These are phyloP conservation scores for Phoenix dactylifera DNA, from an alignment of 176 grass and related monocot species.

Conservation along the genomic window DNA sequence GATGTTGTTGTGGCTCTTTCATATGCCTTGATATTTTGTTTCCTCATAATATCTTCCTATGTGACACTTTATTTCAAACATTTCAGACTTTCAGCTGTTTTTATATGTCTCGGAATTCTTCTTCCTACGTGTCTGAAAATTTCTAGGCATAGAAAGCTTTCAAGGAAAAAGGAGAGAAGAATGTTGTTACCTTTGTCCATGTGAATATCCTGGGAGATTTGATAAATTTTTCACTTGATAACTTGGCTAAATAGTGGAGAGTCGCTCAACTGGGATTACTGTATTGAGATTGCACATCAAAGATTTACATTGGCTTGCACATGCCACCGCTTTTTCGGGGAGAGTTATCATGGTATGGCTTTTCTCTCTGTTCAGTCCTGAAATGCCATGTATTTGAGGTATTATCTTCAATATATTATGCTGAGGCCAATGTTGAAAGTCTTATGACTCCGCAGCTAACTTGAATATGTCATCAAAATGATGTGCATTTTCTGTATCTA, in stretches of 20 bases:
- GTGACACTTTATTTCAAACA: slow-evolving; percentile 42
- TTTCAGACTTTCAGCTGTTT: slow-evolving; percentile 50
- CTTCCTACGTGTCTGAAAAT: slow-evolving; percentile 65
- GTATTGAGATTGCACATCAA: slow-evolving; percentile 13
- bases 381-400: too few relatives aligned
- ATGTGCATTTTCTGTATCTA: too few relatives aligned
- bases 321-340: too few relatives aligned
- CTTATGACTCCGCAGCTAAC: too few relatives aligned
- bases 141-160: slow-evolving; percentile 78
- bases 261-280: not conserved
- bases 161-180: slow-evolving; percentile 84
- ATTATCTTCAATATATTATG: too few relatives aligned
- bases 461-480: too few relatives aligned
- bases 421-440: too few relatives aligned
- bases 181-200: slow-evolving; percentile 82
- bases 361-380: too few relatives aligned
- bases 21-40: slow-evolving; percentile 51
- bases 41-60: slow-evolving; percentile 68
- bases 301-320: too few relatives aligned
- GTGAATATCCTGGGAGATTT: slow-evolving; percentile 58
- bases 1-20: slow-evolving; percentile 63
- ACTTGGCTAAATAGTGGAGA: not conserved
- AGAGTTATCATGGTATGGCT: too few relatives aligned
- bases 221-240: slow-evolving; percentile 3
- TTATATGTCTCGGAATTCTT: slow-evolving; percentile 62